Evolutionary conservation across 352 stramenopile genomes (phyloP), one percentile per base, ranked within the genome.

Genomic region (Thraustochytrium striatum): DNA sequence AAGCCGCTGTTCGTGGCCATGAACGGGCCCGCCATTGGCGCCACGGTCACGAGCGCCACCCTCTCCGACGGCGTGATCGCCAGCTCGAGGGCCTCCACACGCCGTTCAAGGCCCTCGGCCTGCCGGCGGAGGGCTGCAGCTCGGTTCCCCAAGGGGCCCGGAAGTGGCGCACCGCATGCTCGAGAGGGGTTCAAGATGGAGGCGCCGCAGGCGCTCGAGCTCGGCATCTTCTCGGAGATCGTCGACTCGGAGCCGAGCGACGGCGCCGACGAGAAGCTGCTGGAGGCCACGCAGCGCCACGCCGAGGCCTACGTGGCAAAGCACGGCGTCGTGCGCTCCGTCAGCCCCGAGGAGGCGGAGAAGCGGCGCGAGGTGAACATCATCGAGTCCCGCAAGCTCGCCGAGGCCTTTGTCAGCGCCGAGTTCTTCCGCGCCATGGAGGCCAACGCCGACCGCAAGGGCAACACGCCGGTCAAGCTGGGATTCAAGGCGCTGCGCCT

Each of bases 51-150:
- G 11, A 85, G 94, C n/a, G 84, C 96, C 5, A 87, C 86, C 16
- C 90, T 96, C 52, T 95, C 89, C 59, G 93, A 97, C 82, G 72
- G 97, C 3, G 88, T 95, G 35, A 95, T 95, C 82, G 88, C 90
- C 57, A 91, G 87, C 32, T 85, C 91, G 57, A 87, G 84, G 1
- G 88, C 90, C 25, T 96, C 90, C 19, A 93, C 85, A 95, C 91
- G 47, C 93, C 91, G n/a, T 97, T 97, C 85, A 93, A 89, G 38
- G 85, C 89, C 39, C 83, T 97, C 9, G 92, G 91, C 0, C 89
- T 96, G 70, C 88, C 90, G 2, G 91, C 92, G 0, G 92, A 97
- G 78, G 89, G 91, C 28, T 95, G 90, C 73, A 95, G 89, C 72
- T 55, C 47, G 16, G 47, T 55, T 55, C 47, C 47, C 47, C 47